Percentiles rank a stretch among this genome's conserved stretches.
phyloP scores from a whole-genome alignment of 2,329 filamentous ascomycete species.

The Fusarium sp. region DNA sequence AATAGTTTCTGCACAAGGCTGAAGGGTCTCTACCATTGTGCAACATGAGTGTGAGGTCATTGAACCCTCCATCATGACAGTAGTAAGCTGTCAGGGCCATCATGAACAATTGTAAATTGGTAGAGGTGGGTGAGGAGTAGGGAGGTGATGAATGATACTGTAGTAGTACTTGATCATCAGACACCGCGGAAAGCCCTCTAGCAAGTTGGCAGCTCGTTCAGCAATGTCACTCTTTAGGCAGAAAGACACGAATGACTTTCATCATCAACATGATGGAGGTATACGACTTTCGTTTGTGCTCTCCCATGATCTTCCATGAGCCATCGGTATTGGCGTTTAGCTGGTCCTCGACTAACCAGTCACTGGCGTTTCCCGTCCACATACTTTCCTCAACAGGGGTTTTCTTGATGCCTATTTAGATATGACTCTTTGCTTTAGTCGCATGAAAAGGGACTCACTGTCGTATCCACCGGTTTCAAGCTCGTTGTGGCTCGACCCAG shows the following conservation, averaged over 20 bases:
- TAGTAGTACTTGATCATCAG: constrained; percentile 11
- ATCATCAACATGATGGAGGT: background rate
- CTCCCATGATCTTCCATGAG: constrained; percentile 14
- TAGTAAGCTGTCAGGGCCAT: constrained; percentile 16
- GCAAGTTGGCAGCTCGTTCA: constrained; percentile 4
- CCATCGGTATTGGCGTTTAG: constrained; percentile 7
- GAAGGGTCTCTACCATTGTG: constrained; percentile 24
- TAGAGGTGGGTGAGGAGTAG: constrained; percentile 14
- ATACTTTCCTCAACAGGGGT: constrained; percentile 17
- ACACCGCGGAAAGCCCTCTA: background rate
- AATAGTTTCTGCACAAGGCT: constrained; percentile 32
- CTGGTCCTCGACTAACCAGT: constrained; percentile 18
- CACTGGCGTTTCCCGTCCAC: constrained; percentile 8
- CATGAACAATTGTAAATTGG: background rate
- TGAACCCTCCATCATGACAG: constrained; percentile 35
- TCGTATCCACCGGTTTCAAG: constrained; percentile 16
- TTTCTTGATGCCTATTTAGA: constrained; percentile 32
- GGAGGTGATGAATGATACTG: constrained; percentile 14
- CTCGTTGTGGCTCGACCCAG: constrained; percentile 10
- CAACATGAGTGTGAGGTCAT: constrained; percentile 41
- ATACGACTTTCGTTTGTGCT: constrained; percentile 17
- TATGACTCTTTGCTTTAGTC: constrained; percentile 32
- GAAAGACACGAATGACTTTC: constrained; percentile 14
- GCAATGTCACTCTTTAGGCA: constrained; percentile 26
- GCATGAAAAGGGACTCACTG: background rate